These are phyloP conservation scores for Parachlorella kessleri DNA, from an alignment of 139 green algal species.

Conservation along the genomic window DNA sequence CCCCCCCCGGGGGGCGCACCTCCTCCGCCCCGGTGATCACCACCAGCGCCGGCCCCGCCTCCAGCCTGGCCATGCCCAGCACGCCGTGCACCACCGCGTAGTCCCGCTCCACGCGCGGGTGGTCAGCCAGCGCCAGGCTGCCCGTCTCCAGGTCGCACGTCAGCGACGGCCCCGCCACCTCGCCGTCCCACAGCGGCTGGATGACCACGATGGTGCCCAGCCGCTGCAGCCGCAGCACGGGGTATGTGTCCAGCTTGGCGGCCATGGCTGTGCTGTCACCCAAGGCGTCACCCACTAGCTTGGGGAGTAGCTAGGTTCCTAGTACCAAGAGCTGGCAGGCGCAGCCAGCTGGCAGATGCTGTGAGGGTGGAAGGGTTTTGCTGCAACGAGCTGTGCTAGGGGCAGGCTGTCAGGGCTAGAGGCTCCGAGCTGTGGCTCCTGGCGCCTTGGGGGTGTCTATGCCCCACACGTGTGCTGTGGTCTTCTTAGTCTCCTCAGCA, in stretches of 20 bases:
- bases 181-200: slow-evolving; percentile 36
- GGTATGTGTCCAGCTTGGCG: slow-evolving; percentile 31
- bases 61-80: slow-evolving; percentile 50
- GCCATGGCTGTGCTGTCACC: no score
- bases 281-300: no score
- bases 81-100: slow-evolving; percentile 42
- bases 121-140: slow-evolving; percentile 36
- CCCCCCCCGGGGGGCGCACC: slow-evolving; percentile 16
- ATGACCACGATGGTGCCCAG: slow-evolving; percentile 47
- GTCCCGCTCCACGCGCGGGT: slow-evolving; percentile 29
- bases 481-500: slow-evolving; percentile 21
- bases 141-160: slow-evolving; percentile 47
- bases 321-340: no score
- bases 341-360: no score
- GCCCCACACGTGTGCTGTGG: slow-evolving; percentile 27
- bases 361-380: no score
- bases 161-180: slow-evolving; percentile 31
- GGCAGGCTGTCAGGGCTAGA: no score
- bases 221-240: slow-evolving; percentile 37
- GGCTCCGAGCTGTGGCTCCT: no score
- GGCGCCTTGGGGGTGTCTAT: no score
- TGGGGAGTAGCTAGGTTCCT: no score
- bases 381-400: no score
- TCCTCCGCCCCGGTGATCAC: slow-evolving; percentile 60
- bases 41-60: slow-evolving; percentile 45